Evolutionary conservation across 192 early-diverging fungal species (phyloP).

Genomic region (Coemansia sp.): DNA sequence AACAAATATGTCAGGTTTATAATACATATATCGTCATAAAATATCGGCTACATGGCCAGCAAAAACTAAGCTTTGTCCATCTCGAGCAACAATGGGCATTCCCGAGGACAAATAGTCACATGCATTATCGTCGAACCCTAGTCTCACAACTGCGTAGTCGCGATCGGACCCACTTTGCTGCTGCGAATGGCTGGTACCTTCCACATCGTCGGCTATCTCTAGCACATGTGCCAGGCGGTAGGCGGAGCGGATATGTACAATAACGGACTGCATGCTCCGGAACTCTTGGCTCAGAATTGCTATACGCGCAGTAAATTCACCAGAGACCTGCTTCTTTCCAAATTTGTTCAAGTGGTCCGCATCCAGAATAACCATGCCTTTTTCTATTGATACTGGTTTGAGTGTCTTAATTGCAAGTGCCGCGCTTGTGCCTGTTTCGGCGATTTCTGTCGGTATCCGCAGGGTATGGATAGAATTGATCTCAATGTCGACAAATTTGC

Average conservation of each 20-base stretch:
- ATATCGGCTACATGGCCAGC: slow-evolving; percentile 27
- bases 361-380: slow-evolving; percentile 61
- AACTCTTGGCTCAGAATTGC: slow-evolving; percentile 25
- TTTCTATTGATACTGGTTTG: slow-evolving; percentile 31
- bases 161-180: not conserved
- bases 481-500: slow-evolving; percentile 65
- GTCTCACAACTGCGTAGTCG: slow-evolving; percentile 16
- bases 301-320: slow-evolving; percentile 33
- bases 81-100: slow-evolving; percentile 43
- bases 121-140: slow-evolving; percentile 29
- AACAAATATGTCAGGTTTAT: not conserved
- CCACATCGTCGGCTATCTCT: slow-evolving; percentile 11
- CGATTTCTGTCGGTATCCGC: slow-evolving; percentile 68
- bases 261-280: slow-evolving; percentile 16
- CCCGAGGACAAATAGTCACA: slow-evolving; percentile 35
- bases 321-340: slow-evolving; percentile 13
- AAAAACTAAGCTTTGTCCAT: slow-evolving; percentile 41
- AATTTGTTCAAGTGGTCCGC: slow-evolving; percentile 8
- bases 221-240: slow-evolving; percentile 40
- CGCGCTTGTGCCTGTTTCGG: slow-evolving; percentile 73
- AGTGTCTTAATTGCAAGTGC: slow-evolving; percentile 66
- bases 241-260: slow-evolving; percentile 43
- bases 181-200: not conserved
- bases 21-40: slow-evolving; percentile 1
- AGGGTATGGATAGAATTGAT: slow-evolving; percentile 82